A percentile compares a stretch with the other conserved stretches of the same genome.
phyloP scores from a whole-genome alignment of 176 grass and related monocot species.

The Zizania latifolia region DNA sequence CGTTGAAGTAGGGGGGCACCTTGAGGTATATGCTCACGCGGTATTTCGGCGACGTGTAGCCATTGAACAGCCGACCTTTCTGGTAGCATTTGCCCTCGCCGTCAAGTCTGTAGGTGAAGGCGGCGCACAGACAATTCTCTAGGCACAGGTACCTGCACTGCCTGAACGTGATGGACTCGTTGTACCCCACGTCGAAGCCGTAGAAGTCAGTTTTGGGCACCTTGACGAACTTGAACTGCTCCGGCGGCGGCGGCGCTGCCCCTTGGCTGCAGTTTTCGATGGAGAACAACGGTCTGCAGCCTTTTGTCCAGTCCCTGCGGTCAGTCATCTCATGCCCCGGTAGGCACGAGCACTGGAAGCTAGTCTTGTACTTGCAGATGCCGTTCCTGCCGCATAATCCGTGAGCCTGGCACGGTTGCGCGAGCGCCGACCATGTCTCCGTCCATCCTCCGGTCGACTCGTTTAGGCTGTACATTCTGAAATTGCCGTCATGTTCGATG shows the following conservation, averaged over 20 bases:
- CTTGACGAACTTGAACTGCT: constrained; percentile 14
- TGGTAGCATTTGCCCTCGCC: constrained; percentile 24
- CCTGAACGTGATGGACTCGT: constrained; percentile 1
- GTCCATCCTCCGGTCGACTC: constrained; percentile 25
- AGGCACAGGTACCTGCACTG: constrained; percentile 26
- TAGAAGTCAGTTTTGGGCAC: constrained; percentile 42
- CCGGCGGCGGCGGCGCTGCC: neutral
- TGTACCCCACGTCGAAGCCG: constrained; percentile 36
- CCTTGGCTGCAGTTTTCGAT: neutral
- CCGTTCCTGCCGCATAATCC: constrained; percentile 58
- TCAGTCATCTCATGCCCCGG: constrained; percentile 49
- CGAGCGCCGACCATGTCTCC: constrained; percentile 32
- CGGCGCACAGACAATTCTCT: constrained; percentile 26
- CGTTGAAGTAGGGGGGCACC: constrained; percentile 22
- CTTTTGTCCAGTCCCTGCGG: constrained; percentile 38
- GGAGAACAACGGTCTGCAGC: constrained; percentile 41
- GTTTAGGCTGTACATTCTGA: constrained; percentile 55
- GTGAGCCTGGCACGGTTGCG: constrained; percentile 29
- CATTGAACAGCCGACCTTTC: constrained; percentile 50
- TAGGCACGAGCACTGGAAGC: constrained; percentile 31
- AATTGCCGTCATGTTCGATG: constrained; percentile 43
- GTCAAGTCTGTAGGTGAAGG: constrained; percentile 30
- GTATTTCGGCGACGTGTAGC: constrained; percentile 38
- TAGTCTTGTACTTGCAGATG: constrained; percentile 32
- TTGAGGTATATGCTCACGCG: constrained; percentile 40